Evolutionary conservation across 768 basidiomycete genomes (phyloP).

Genomic region (Dacryopinax primogenitus): DNA sequence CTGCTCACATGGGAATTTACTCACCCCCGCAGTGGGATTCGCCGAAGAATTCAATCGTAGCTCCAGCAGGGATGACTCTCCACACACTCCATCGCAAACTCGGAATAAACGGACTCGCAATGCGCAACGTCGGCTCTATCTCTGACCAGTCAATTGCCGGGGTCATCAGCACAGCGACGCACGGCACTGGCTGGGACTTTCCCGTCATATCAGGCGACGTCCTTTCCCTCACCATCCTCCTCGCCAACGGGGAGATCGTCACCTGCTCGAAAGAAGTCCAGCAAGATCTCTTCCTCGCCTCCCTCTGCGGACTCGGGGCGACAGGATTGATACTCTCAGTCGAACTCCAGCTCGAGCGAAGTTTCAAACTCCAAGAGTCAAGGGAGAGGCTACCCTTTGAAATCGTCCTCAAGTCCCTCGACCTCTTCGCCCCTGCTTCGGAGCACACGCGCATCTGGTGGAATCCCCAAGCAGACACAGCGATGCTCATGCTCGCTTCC

Average conservation of each 20-base stretch:
- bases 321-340: constrained; percentile 80
- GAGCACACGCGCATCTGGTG: constrained; percentile 94
- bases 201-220: constrained; percentile 75
- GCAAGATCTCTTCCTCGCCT: constrained; percentile 72
- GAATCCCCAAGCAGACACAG: constrained; percentile 66
- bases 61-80: constrained; percentile 68
- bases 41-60: constrained; percentile 53
- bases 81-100: constrained; percentile 59
- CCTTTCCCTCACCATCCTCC: constrained; percentile 55
- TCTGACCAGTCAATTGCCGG: constrained; percentile 93
- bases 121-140: constrained; percentile 89
- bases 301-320: constrained; percentile 78
- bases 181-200: constrained; percentile 74
- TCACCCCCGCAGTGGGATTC: constrained; percentile 45
- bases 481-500: constrained; percentile 61
- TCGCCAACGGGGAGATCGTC: constrained; percentile 61
- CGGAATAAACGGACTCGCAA: constrained; percentile 54
- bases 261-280: constrained; percentile 50
- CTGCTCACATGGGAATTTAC: constrained; percentile 6
- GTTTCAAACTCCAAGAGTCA: constrained; percentile 66
- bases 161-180: constrained; percentile 84
- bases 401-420: constrained; percentile 44
- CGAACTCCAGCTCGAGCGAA: constrained; percentile 63
- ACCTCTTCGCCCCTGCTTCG: constrained; percentile 44
- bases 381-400: constrained; percentile 52